phyloP scores from a whole-genome alignment of 2,329 filamentous ascomycete species.

The Hymenotorrendiella dingleyae region DNA sequence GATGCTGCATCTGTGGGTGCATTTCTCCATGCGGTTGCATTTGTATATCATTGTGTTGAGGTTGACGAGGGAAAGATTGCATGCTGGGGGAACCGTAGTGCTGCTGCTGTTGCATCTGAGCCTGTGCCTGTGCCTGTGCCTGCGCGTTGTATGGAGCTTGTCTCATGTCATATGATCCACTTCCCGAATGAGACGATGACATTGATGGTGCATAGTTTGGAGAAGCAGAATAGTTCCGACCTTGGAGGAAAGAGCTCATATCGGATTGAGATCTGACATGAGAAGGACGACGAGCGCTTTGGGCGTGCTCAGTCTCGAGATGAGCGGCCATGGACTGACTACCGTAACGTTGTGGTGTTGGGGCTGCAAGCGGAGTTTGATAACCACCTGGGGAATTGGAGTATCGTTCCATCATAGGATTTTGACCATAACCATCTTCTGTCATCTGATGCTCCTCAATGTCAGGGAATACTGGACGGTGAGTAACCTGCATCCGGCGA shows the following conservation, averaged over 20 bases:
- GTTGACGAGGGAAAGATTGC: constrained; percentile 33
- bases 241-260: constrained; percentile 14
- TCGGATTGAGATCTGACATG: constrained; percentile 30
- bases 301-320: constrained; percentile 16
- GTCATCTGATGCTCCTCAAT: constrained; percentile 20
- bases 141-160: neutral
- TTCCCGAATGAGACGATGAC: no score
- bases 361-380: constrained; percentile 21
- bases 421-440: constrained; percentile 10
- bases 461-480: constrained; percentile 18
- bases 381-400: constrained; percentile 8
- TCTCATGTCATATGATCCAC: no score
- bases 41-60: no score
- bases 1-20: no score
- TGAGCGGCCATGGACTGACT: constrained; percentile 21
- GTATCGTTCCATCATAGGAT: constrained; percentile 6
- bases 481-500: constrained; percentile 13
- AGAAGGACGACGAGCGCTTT: constrained; percentile 9
- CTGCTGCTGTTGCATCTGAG: neutral
- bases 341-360: constrained; percentile 20
- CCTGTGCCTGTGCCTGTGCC: neutral
- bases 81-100: neutral
- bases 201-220: constrained; percentile 18
- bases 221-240: constrained; percentile 8
- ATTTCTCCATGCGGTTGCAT: no score